These are phyloP conservation scores for Termitomyces sp. DNA, from an alignment of 768 basidiomycete genomes.

Conservation along the genomic window DNA sequence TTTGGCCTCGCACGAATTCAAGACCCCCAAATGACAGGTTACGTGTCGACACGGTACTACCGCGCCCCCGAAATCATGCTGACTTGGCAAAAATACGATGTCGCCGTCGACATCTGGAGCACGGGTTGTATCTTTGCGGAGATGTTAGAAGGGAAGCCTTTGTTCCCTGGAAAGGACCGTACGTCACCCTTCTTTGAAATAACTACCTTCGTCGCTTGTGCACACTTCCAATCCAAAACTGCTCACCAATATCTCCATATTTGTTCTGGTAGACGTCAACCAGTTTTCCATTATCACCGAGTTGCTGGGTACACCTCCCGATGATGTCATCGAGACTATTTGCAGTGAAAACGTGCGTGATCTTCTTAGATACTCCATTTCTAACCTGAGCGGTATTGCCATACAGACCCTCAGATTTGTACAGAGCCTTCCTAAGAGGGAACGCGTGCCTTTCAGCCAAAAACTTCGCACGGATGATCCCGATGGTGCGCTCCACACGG, in stretches of 20 bases:
- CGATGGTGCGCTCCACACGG: constrained; percentile 52
- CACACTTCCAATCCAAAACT: too few relatives aligned
- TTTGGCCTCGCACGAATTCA: constrained; percentile 98
- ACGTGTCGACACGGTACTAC: constrained; percentile 98
- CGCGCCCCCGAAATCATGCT: constrained; percentile 99
- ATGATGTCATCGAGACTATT: constrained; percentile 99
- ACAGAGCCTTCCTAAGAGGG: constrained; percentile 94
- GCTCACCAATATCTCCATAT: not conserved
- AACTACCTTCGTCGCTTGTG: too few relatives aligned
- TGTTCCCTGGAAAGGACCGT: constrained; percentile 99
- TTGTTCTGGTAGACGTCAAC: constrained; percentile 74
- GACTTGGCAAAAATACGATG: constrained; percentile 99
- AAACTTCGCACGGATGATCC: constrained; percentile 89
- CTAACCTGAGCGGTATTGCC: not conserved
- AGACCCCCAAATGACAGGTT: constrained; percentile 99
- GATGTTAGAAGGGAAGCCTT: constrained; percentile 97
- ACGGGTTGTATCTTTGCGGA: constrained; percentile 99
- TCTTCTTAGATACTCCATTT: constrained; percentile 14
- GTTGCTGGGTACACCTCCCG: constrained; percentile 94
- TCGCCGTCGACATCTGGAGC: constrained; percentile 99
- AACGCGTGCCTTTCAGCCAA: constrained; percentile 92
- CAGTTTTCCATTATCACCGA: constrained; percentile 99
- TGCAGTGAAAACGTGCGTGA: constrained; percentile 92
- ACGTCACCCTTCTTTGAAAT: constrained; percentile 34
- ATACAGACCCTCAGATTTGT: constrained; percentile 95